Conservation (phyloP, 371 early-diverging fungal genomes). For the Rhizopus microsporus region DNA sequence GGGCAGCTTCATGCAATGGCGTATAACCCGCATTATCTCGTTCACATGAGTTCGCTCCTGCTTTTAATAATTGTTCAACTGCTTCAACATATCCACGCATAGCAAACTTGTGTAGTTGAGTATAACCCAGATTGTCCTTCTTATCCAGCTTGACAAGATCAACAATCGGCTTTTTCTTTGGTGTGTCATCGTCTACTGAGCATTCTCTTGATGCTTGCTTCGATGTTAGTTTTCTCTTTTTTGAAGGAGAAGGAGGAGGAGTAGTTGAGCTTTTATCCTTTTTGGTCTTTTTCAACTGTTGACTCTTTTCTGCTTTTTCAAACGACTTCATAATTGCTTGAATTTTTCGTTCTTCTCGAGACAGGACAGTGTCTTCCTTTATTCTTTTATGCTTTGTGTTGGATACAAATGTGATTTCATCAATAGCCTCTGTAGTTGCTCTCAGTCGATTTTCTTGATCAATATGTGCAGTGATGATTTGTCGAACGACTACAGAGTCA, state of each 20-base stretch:
- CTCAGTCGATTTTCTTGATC: slow-evolving; percentile 46
- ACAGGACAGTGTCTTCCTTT: slow-evolving; percentile 8
- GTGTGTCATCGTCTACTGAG: slow-evolving; percentile 26
- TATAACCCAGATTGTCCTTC: slow-evolving; percentile 60
- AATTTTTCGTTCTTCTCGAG: slow-evolving; percentile 30
- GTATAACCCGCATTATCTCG: slow-evolving; percentile 77
- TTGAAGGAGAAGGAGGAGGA: not conserved
- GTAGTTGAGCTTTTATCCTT: slow-evolving; percentile 12
- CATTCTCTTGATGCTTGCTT: slow-evolving; percentile 35
- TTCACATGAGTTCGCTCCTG: slow-evolving; percentile 76
- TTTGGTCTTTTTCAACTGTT: slow-evolving; percentile 13
- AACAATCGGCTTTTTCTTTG: slow-evolving; percentile 14
- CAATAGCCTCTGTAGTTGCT: slow-evolving; percentile 33
- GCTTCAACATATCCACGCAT: slow-evolving; percentile 57
- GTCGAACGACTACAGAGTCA: slow-evolving; percentile 26
- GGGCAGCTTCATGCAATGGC: slow-evolving; percentile 77
- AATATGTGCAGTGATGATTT: slow-evolving; percentile 37
- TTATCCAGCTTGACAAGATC: slow-evolving; percentile 36
- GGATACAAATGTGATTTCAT: slow-evolving; percentile 41
- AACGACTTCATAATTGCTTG: slow-evolving; percentile 36
- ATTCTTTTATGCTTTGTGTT: slow-evolving; percentile 38
- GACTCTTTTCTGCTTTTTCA: slow-evolving; percentile 28
- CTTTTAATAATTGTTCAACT: slow-evolving; percentile 58
- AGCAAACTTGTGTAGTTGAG: slow-evolving; percentile 57
- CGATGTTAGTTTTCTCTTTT: slow-evolving; percentile 14